Evolutionary conservation across 176 grass and related monocot genomes (phyloP).

Genomic region (Leersia perrieri): DNA sequence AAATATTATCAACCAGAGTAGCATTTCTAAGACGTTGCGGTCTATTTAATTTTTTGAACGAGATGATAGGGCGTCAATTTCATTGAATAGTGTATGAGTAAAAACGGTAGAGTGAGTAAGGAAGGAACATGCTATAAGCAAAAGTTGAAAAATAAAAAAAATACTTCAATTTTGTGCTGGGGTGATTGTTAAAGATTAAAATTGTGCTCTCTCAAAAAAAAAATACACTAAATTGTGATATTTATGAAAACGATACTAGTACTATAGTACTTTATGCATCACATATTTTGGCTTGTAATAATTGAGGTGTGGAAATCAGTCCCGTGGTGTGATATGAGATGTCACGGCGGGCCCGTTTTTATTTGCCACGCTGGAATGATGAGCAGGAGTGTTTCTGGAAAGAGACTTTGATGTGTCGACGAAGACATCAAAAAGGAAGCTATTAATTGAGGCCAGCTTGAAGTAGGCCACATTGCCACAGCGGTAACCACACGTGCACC

Average conservation of each 20-base stretch:
- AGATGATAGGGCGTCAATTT: too few relatives aligned
- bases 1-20: too few relatives aligned
- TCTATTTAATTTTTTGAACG: too few relatives aligned
- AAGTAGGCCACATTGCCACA: neutral
- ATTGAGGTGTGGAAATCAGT: neutral
- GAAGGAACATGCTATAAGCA: too few relatives aligned
- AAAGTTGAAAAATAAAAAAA: too few relatives aligned
- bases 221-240: too few relatives aligned
- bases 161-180: too few relatives aligned
- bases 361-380: neutral
- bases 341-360: neutral
- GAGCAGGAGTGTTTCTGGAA: neutral
- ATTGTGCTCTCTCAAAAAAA: too few relatives aligned
- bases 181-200: too few relatives aligned
- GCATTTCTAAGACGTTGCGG: too few relatives aligned
- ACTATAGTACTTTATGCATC: neutral
- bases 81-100: too few relatives aligned
- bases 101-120: too few relatives aligned
- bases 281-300: neutral
- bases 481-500: conserved; percentile 10
- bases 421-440: neutral
- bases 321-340: neutral
- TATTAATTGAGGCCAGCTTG: conserved; percentile 11
- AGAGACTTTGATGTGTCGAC: neutral
- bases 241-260: neutral